Conservation (phyloP, 2,329 filamentous ascomycete species). For the Hysterium pulicare region DNA sequence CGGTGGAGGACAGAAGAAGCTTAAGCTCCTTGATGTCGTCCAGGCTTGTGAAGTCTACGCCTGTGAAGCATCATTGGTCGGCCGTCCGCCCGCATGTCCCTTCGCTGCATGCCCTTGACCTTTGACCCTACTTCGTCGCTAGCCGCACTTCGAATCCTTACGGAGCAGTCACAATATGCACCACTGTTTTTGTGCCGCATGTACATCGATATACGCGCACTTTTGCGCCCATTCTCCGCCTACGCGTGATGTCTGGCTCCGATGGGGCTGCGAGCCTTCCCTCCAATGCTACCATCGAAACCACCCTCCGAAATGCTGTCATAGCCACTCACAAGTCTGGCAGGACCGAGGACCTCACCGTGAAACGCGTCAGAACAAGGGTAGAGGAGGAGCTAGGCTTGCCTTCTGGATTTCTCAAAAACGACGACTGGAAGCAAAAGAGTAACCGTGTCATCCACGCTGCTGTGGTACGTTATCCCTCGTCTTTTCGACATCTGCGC, state of each 20-base stretch:
- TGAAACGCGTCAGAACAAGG: slow-evolving; percentile 54
- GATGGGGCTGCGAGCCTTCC: slow-evolving; percentile 21
- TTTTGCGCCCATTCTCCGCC: background rate
- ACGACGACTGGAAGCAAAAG: slow-evolving; percentile 54
- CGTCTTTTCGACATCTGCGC: background rate
- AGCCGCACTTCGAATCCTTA: no score
- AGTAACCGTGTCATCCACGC: slow-evolving; percentile 35
- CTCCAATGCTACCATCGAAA: slow-evolving; percentile 37
- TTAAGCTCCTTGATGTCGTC: no score
- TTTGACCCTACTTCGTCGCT: no score
- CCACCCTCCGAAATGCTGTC: slow-evolving; percentile 41
- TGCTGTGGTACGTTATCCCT: slow-evolving; percentile 20
- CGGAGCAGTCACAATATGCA: no score
- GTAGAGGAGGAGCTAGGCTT: slow-evolving; percentile 53
- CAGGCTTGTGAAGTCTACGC: background rate
- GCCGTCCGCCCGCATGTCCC: background rate
- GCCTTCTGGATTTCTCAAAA: slow-evolving; percentile 54
- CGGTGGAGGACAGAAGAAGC: no score
- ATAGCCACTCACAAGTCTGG: slow-evolving; percentile 37
- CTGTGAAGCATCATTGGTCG: background rate
- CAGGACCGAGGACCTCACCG: slow-evolving; percentile 52
- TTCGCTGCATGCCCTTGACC: background rate
- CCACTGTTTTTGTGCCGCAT: slow-evolving; percentile 1
- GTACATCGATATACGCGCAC: slow-evolving; percentile 1
- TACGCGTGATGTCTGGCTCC: slow-evolving; percentile 31